Conservation (phyloP, 163 green algal genomes). For the Chlorella variabilis region DNA sequence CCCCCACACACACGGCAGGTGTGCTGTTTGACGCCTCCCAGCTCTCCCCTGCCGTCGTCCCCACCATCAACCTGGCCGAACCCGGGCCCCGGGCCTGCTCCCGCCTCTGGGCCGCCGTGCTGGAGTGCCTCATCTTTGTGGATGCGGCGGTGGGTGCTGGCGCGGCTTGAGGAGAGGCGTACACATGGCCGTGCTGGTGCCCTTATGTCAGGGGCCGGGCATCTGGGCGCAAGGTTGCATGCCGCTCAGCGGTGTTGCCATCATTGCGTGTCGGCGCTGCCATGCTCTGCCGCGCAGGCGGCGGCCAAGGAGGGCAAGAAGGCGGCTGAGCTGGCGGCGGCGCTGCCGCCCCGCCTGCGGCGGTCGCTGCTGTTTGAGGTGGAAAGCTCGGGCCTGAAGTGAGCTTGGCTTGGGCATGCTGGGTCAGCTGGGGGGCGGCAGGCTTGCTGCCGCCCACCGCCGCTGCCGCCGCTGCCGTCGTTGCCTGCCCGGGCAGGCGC, state of each 20-base stretch:
- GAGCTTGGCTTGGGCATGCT: not conserved
- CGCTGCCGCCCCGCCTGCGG: conserved; percentile 12
- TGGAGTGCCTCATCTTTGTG: conserved; percentile 18
- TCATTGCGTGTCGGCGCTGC: too few relatives aligned
- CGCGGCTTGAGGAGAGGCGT: not conserved
- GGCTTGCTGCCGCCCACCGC: too few relatives aligned
- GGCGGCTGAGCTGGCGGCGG: conserved; percentile 15
- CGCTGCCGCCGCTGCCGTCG: too few relatives aligned
- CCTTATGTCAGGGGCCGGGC: too few relatives aligned
- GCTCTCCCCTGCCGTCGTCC: conserved; percentile 1
- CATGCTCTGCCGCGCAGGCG: not conserved
- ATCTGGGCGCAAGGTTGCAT: too few relatives aligned
- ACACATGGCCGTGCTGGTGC: not conserved
- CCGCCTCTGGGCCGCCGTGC: conserved; percentile 40
- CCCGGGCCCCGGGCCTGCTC: conserved; percentile 34
- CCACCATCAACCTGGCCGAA: conserved; percentile 36
- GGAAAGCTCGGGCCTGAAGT: conserved; percentile 27
- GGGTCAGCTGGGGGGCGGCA: too few relatives aligned
- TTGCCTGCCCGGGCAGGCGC: too few relatives aligned
- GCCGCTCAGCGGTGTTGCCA: too few relatives aligned
- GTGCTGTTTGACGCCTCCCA: conserved; percentile 37
- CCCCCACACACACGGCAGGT: too few relatives aligned
- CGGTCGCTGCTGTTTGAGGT: conserved; percentile 19
- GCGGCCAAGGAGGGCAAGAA: conserved; percentile 24
- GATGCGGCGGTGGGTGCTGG: not conserved